Evolutionary conservation across 805 yeast genomes (phyloP).

Genomic region (Zygoascus bituminiphila): DNA sequence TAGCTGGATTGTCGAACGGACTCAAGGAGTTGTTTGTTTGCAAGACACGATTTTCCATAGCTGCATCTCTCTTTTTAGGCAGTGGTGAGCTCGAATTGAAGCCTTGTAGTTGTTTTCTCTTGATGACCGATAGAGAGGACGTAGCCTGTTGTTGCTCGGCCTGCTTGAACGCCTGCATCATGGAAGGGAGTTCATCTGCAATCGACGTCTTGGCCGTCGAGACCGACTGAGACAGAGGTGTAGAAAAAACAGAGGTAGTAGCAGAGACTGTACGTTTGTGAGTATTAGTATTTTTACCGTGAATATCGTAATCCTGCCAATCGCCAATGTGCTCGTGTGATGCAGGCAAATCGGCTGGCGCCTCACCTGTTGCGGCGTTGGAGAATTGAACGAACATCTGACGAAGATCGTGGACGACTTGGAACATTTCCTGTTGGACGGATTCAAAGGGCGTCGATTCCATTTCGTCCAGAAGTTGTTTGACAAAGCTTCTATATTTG

Average conservation of each 20-base stretch:
- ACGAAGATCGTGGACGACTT: conserved; percentile 23
- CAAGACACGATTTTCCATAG: neutral
- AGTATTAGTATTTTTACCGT: neutral
- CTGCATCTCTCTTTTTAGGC: neutral
- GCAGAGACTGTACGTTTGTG: conserved; percentile 2
- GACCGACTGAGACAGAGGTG: neutral
- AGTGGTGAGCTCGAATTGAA: conserved; percentile 6
- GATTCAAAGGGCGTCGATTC: conserved; percentile 22
- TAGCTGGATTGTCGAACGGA: neutral
- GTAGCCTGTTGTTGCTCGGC: conserved; percentile 8
- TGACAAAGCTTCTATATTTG: conserved; percentile 23
- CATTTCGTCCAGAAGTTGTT: conserved; percentile 22
- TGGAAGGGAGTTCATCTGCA: conserved; percentile 20
- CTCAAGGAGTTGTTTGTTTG: conserved; percentile 1
- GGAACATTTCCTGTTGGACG: conserved; percentile 25
- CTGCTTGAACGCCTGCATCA: conserved; percentile 20
- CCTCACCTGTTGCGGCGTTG: conserved; percentile 5
- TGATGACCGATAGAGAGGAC: neutral
- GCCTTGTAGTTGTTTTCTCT: neutral
- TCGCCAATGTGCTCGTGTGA: neutral
- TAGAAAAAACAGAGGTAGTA: conserved; percentile 6
- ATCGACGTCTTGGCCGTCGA: conserved; percentile 5
- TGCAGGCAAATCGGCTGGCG: neutral
- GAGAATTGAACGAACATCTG: conserved; percentile 24
- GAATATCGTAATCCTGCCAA: conserved; percentile 1